phyloP scores from a whole-genome alignment of 202 grass and related monocot genomes.

The Dendrocalamus latiflorus region DNA sequence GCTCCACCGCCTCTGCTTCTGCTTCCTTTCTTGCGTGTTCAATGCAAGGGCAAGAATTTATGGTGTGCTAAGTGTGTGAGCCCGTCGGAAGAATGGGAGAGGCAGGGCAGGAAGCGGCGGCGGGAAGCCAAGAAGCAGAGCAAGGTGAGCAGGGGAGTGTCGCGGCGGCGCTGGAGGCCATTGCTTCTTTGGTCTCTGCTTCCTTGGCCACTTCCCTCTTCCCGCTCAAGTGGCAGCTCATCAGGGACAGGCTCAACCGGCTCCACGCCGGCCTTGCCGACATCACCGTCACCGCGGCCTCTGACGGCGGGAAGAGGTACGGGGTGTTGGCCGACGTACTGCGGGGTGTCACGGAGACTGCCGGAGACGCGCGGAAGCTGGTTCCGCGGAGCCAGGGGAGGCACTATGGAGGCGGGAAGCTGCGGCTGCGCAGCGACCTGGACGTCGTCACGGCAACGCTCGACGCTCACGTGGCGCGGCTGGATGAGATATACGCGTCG shows the following conservation, averaged over 20 bases:
- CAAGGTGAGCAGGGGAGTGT: constrained; percentile 23
- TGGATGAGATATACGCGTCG: constrained; percentile 53
- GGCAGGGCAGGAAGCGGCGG: too few species aligned
- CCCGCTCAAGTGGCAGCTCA: constrained; percentile 69
- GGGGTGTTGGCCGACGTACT: constrained; percentile 33
- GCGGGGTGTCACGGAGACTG: constrained; percentile 23
- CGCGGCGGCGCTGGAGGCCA: constrained; percentile 25
- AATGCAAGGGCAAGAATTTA: constrained; percentile 7
- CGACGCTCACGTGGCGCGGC: constrained; percentile 36
- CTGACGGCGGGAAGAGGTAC: neutral
- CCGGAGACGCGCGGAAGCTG: constrained; percentile 19
- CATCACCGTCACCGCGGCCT: constrained; percentile 31
- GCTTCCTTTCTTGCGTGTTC: neutral
- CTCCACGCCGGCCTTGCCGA: constrained; percentile 55
- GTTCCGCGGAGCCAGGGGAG: constrained; percentile 54
- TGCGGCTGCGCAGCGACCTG: constrained; percentile 79
- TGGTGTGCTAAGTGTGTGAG: neutral
- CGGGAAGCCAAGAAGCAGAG: constrained; percentile 1
- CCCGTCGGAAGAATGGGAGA: constrained; percentile 5
- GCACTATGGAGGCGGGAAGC: constrained; percentile 70
- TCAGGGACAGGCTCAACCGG: constrained; percentile 58
- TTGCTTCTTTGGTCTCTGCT: constrained; percentile 33
- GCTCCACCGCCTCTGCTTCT: neutral
- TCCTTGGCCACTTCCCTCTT: constrained; percentile 57
- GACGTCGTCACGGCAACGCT: constrained; percentile 50